Evolutionary conservation across 257 asterid genomes (phyloP).

Genomic region (Linaria vulgaris): DNA sequence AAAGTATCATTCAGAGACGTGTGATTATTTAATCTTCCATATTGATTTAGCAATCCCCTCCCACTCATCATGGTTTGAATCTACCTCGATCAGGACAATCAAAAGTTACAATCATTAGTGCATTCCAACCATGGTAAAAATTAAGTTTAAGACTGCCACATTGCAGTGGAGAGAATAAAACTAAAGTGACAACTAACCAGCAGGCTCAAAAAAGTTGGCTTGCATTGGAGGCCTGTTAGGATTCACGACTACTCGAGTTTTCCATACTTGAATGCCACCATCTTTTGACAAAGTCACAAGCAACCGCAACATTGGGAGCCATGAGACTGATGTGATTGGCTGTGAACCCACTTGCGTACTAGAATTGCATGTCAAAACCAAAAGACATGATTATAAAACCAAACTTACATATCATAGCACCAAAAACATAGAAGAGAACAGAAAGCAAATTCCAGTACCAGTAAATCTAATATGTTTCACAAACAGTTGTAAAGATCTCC

Average conservation of each 20-base stretch:
- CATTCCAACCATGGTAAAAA: constrained; percentile 6
- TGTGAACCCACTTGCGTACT: constrained; percentile 99
- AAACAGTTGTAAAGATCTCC: constrained; percentile 13
- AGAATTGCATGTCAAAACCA: constrained; percentile 40
- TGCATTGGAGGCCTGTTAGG: constrained; percentile 91
- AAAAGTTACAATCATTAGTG: not conserved
- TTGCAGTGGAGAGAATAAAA: constrained; percentile 15
- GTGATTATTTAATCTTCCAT: constrained; percentile 19
- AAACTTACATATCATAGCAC: constrained; percentile 19
- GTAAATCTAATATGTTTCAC: constrained; percentile 20
- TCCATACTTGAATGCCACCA: constrained; percentile 97
- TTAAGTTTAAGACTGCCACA: constrained; percentile 7
- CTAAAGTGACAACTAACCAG: constrained; percentile 66
- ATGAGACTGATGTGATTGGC: constrained; percentile 88
- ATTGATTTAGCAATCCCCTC: not conserved
- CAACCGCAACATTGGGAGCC: constrained; percentile 85
- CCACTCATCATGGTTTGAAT: constrained; percentile 15
- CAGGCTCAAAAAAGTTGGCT: constrained; percentile 95
- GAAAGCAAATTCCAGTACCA: constrained; percentile 17
- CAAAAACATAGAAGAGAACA: constrained; percentile 12
- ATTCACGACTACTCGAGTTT: constrained; percentile 76
- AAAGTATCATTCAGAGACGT: constrained; percentile 6
- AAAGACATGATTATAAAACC: constrained; percentile 27
- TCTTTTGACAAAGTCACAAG: constrained; percentile 93
- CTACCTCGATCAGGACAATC: constrained; percentile 19